Percentiles rank a stretch among this genome's conserved stretches.
phyloP scores from a whole-genome alignment of 306 rosid species.

The Begonia fuchsioides region DNA sequence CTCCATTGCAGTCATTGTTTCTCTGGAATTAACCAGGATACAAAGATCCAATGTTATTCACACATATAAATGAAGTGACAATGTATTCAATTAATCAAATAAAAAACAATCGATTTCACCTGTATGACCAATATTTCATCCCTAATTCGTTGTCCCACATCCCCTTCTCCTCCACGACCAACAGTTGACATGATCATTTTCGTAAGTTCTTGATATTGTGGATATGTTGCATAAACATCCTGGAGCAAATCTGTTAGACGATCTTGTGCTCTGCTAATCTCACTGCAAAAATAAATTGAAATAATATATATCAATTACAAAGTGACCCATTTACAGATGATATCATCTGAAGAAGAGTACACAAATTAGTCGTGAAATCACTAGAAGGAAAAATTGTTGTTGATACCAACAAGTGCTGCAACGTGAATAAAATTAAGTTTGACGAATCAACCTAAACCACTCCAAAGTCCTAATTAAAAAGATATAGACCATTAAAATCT shows the following conservation, averaged over 20 bases:
- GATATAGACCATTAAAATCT: slow-evolving; percentile 3
- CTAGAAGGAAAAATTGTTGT: too few species aligned
- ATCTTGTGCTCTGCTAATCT: slow-evolving; percentile 92
- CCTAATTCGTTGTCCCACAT: slow-evolving; percentile 95
- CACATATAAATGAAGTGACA: not conserved
- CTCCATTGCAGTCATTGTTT: slow-evolving; percentile 74
- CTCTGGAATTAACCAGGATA: slow-evolving; percentile 38
- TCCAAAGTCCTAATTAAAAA: not conserved
- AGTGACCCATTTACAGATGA: too few species aligned
- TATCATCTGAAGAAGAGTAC: too few species aligned
- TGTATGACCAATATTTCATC: slow-evolving; percentile 94
- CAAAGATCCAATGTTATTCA: slow-evolving; percentile 7
- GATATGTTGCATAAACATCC: slow-evolving; percentile 48
- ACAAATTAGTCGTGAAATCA: too few species aligned
- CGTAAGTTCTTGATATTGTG: slow-evolving; percentile 63
- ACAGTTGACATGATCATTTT: slow-evolving; percentile 89
- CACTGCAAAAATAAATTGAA: slow-evolving; percentile 37
- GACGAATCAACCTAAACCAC: too few species aligned
- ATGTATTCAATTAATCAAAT: slow-evolving; percentile 3
- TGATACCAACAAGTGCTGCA: too few species aligned
- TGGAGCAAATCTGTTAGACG: slow-evolving; percentile 84
- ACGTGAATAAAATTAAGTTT: too few species aligned
- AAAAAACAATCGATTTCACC: slow-evolving; percentile 25
- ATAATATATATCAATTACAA: not conserved
- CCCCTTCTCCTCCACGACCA: slow-evolving; percentile 99